Conservation (phyloP, 495 filamentous ascomycete species). For the Penicillium antarcticum region DNA sequence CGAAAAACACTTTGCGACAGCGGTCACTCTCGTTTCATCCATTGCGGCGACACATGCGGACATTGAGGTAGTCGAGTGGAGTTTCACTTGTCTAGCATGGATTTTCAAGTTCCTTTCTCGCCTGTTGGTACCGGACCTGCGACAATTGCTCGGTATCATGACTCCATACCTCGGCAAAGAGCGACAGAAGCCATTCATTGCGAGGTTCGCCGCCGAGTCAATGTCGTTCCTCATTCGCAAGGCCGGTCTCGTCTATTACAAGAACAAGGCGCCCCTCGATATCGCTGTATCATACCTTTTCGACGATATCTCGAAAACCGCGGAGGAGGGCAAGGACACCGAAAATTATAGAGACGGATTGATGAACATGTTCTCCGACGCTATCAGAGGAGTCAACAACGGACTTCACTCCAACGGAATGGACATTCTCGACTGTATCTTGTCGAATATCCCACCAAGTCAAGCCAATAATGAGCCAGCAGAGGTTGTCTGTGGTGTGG, state of each 20-base stretch:
- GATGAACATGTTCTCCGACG: constrained; percentile 86
- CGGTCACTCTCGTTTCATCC: constrained; percentile 64
- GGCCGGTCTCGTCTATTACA: constrained; percentile 68
- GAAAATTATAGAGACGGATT: constrained; percentile 73
- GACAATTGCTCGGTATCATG: constrained; percentile 78
- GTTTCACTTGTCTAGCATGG: constrained; percentile 90
- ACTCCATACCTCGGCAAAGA: constrained; percentile 82
- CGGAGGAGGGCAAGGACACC: constrained; percentile 46
- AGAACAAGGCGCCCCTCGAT: constrained; percentile 63
- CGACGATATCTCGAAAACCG: constrained; percentile 57
- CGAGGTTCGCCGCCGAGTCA: constrained; percentile 88
- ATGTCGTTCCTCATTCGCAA: constrained; percentile 92
- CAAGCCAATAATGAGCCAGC: constrained; percentile 44
- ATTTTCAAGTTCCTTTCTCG: constrained; percentile 94
- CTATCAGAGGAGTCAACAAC: constrained; percentile 77
- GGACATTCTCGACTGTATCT: constrained; percentile 63
- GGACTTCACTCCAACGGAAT: constrained; percentile 77
- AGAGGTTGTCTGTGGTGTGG: constrained; percentile 67
- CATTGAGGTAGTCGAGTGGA: constrained; percentile 90
- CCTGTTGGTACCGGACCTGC: constrained; percentile 77
- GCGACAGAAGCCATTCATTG: constrained; percentile 77
- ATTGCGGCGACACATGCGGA: constrained; percentile 60
- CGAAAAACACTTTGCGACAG: constrained; percentile 75
- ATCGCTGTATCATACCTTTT: constrained; percentile 66
- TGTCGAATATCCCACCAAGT: constrained; percentile 48